Conservation (phyloP, 116 monocot species). For the Papilionanthe hybrid region DNA sequence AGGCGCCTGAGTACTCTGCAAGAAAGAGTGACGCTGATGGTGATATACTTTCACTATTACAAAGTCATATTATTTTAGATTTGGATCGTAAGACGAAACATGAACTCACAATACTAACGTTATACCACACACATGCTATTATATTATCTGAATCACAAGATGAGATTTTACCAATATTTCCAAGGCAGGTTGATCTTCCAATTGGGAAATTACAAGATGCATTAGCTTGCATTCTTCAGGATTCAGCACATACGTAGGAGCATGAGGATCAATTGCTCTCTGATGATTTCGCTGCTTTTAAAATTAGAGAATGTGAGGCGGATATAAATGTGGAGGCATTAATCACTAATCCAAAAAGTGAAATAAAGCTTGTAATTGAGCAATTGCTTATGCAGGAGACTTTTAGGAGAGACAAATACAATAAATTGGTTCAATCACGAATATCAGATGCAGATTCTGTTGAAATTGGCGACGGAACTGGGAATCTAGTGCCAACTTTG, state of each 20-base stretch:
- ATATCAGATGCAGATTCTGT: constrained; percentile 30
- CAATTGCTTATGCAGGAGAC: constrained; percentile 50
- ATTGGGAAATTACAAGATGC: too few relatives aligned
- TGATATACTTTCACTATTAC: constrained; percentile 53
- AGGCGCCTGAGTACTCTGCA: too few relatives aligned
- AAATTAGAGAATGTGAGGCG: not conserved
- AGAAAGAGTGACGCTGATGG: constrained; percentile 45
- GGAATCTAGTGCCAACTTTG: constrained; percentile 12
- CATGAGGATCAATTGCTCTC: not conserved
- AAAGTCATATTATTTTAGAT: constrained; percentile 60
- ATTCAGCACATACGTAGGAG: not conserved
- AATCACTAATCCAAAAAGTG: constrained; percentile 29
- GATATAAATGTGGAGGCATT: constrained; percentile 8
- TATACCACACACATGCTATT: constrained; percentile 64
- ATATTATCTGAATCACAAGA: constrained; percentile 38
- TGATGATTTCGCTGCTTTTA: not conserved
- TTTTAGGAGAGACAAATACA: constrained; percentile 57
- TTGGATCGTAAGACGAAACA: constrained; percentile 78
- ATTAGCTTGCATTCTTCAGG: too few relatives aligned
- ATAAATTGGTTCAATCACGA: constrained; percentile 43
- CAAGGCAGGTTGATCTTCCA: too few relatives aligned
- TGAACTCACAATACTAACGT: constrained; percentile 75
- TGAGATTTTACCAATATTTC: too few relatives aligned
- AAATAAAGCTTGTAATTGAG: constrained; percentile 41
- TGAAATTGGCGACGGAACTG: constrained; percentile 19